These are phyloP conservation scores for Agrostemma githago DNA, from an alignment of 148 eudicot species.

Conservation along the genomic window DNA sequence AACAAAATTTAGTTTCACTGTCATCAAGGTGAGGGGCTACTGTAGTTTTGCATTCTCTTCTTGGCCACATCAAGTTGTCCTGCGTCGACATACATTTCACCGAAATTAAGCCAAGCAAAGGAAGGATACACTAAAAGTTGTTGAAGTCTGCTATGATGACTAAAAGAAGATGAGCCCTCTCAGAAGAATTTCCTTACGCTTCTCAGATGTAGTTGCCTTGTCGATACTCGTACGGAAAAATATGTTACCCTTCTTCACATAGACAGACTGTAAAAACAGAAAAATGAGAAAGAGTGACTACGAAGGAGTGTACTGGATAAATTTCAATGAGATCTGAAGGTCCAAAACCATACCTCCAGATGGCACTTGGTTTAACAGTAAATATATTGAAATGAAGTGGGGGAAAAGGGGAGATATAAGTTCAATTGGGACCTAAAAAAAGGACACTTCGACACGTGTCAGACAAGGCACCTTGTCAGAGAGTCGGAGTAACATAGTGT, in stretches of 20 bases:
- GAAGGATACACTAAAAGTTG: neutral
- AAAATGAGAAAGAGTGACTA: neutral
- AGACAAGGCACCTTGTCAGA: no score
- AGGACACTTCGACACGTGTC: neutral
- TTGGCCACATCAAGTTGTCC: constrained; percentile 27
- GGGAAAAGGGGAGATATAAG: neutral
- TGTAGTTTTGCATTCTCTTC: constrained; percentile 25
- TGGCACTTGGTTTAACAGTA: neutral
- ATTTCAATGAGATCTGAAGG: neutral
- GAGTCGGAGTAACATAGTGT: neutral
- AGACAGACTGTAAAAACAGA: constrained; percentile 42
- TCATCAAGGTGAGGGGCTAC: constrained; percentile 7
- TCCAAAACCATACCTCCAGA: neutral
- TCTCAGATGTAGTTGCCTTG: constrained; percentile 53
- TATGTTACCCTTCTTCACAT: constrained; percentile 61
- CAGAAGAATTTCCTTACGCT: constrained; percentile 38
- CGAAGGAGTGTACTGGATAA: neutral
- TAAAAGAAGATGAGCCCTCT: neutral
- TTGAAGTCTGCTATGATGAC: neutral
- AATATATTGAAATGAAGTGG: no score
- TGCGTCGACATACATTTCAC: constrained; percentile 10
- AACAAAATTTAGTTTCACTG: neutral
- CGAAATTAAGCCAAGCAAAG: neutral
- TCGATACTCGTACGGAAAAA: constrained; percentile 58
- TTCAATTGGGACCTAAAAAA: neutral